Conservation (phyloP, 1,139 yeast species). For the Debaryomyces sp. region DNA sequence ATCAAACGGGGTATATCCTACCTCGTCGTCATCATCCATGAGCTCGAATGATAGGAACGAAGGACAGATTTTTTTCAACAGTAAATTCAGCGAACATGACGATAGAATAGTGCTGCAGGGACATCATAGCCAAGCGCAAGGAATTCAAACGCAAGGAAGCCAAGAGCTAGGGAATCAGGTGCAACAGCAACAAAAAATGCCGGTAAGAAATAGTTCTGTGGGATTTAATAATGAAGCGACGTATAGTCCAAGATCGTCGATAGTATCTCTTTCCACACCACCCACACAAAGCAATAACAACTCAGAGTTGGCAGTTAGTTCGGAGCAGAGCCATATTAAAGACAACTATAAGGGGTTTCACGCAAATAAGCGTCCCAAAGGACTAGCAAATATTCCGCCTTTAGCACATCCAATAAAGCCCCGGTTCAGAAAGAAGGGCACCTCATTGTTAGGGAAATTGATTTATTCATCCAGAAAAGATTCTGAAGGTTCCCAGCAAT, state of each 20-base stretch:
- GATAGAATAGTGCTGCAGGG: neutral
- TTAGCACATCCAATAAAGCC: conserved; percentile 55
- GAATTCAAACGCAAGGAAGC: neutral
- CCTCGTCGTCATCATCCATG: conserved; percentile 5
- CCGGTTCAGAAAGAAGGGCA: conserved; percentile 45
- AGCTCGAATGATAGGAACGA: conserved; percentile 6
- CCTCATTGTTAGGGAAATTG: conserved; percentile 50
- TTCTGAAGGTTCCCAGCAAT: conserved; percentile 23
- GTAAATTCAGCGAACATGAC: conserved; percentile 10
- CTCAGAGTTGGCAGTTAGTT: neutral
- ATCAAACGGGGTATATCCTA: conserved; percentile 3
- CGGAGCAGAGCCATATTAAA: conserved; percentile 14
- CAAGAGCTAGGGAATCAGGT: neutral
- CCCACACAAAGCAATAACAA: neutral
- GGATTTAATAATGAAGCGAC: conserved; percentile 15
- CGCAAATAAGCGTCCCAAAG: conserved; percentile 35
- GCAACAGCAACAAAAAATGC: neutral
- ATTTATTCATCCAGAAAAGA: conserved; percentile 48
- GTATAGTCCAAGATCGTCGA: conserved; percentile 30
- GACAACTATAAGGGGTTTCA: conserved; percentile 55
- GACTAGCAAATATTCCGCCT: conserved; percentile 46
- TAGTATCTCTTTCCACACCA: conserved; percentile 21
- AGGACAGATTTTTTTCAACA: conserved; percentile 8
- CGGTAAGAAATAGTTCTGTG: neutral
- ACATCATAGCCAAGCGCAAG: neutral